phyloP scores from a whole-genome alignment of 1,284 basidiomycete genomes.

The Sporisorium scitamineum region DNA sequence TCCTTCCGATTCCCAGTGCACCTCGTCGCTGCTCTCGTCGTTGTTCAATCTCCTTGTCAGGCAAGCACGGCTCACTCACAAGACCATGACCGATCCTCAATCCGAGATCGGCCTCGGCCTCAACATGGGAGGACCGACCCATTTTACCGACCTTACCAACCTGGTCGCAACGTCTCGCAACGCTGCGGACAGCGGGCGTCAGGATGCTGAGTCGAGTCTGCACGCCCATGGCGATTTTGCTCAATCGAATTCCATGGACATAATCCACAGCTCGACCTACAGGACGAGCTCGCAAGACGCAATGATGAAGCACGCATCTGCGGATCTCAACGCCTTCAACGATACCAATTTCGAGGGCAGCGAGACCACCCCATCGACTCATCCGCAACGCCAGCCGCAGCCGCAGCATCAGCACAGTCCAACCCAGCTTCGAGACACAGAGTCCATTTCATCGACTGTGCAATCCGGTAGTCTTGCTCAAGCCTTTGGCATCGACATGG shows the following conservation, averaged over 20 bases:
- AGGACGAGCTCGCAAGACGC: constrained; percentile 19
- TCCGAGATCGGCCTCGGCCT: constrained; percentile 27
- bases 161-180: constrained; percentile 14
- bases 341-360: background rate
- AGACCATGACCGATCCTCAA: constrained; percentile 18
- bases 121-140: constrained; percentile 22
- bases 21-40: background rate
- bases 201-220: background rate
- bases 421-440: background rate
- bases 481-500: constrained; percentile 13
- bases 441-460: background rate
- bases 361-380: background rate
- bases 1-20: background rate
- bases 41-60: background rate
- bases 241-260: constrained; percentile 7
- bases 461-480: constrained; percentile 19
- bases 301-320: constrained; percentile 16
- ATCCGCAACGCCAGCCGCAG: constrained; percentile 1
- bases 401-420: constrained; percentile 1
- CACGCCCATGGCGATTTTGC: background rate
- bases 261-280: constrained; percentile 7
- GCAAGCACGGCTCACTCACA: background rate
- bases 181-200: background rate
- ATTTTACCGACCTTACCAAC: constrained; percentile 45
- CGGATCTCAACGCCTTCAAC: constrained; percentile 9